A percentile compares a stretch with the other conserved stretches of the same genome.
phyloP scores from a whole-genome alignment of 768 basidiomycete genomes.

The Mycena sanguinolenta region DNA sequence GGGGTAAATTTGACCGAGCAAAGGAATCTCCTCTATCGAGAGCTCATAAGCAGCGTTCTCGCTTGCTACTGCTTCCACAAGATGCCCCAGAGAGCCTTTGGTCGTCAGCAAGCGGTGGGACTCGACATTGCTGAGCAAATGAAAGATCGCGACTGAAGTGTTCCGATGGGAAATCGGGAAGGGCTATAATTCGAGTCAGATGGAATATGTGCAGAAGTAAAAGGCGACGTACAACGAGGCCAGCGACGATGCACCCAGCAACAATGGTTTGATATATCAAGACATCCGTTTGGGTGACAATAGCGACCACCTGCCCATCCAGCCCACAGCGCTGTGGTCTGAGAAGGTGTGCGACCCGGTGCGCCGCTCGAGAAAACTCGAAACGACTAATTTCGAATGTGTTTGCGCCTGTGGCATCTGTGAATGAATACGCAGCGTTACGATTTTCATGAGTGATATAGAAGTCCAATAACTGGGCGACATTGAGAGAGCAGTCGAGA shows the following conservation, averaged over 20 bases:
- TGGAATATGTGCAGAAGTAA: too few species aligned
- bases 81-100: conserved; percentile 8
- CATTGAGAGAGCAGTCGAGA: conserved; percentile 28
- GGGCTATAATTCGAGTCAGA: conserved; percentile 50
- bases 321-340: conserved; percentile 48
- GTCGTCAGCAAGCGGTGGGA: conserved; percentile 22
- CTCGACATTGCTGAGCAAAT: conserved; percentile 51
- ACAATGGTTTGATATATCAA: conserved; percentile 53
- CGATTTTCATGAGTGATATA: conserved; percentile 13
- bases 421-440: conserved; percentile 37
- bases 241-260: conserved; percentile 53
- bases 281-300: conserved; percentile 49
- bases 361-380: conserved; percentile 42
- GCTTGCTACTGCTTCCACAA: not conserved
- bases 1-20: too few species aligned
- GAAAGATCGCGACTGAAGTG: conserved; percentile 50
- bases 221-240: conserved; percentile 46
- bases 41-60: not conserved
- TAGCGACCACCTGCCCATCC: conserved; percentile 50
- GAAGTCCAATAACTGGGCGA: conserved; percentile 14
- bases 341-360: conserved; percentile 56
- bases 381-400: conserved; percentile 50
- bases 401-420: conserved; percentile 37
- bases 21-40: too few species aligned
- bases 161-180: conserved; percentile 58